Evolutionary conservation across 225 moss, liverwort and hornwort genomes (phyloP).

Genomic region (Lunularia cruciata): DNA sequence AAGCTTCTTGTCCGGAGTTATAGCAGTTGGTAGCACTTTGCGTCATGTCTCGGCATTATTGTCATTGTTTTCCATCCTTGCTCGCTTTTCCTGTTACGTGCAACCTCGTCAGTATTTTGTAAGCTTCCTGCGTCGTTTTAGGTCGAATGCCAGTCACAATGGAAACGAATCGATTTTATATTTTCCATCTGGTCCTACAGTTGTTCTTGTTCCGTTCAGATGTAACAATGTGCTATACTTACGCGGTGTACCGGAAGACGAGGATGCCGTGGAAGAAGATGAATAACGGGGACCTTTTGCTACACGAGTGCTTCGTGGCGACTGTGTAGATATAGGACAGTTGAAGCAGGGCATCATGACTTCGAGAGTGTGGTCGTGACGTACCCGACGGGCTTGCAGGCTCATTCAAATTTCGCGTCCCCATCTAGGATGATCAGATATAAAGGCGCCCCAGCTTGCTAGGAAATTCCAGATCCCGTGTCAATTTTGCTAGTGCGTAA

Average conservation of each 20-base stretch:
- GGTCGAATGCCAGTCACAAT: no score
- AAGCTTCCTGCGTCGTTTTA: no score
- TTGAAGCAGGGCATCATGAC: background rate
- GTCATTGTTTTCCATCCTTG: no score
- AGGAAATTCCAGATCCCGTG: background rate
- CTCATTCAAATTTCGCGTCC: background rate
- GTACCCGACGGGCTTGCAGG: no score
- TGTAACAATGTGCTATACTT: slow-evolving; percentile 96
- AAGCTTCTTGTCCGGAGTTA: no score
- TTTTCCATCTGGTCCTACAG: background rate
- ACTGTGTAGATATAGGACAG: slow-evolving; percentile 9
- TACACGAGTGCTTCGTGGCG: background rate
- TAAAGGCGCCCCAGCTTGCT: background rate
- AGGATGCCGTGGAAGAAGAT: slow-evolving; percentile 87
- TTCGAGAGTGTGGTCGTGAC: background rate
- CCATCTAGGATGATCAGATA: background rate
- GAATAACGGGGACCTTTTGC: slow-evolving; percentile 24
- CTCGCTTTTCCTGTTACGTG: no score
- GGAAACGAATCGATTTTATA: no score
- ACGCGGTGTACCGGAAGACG: slow-evolving; percentile 93
- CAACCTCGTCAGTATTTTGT: no score
- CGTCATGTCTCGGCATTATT: no score
- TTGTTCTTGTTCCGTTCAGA: slow-evolving; percentile 33
- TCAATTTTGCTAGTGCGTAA: slow-evolving; percentile 4
- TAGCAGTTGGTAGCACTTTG: no score